Conservation (phyloP, 352 stramenopile species). For the Pythium dissimile region DNA sequence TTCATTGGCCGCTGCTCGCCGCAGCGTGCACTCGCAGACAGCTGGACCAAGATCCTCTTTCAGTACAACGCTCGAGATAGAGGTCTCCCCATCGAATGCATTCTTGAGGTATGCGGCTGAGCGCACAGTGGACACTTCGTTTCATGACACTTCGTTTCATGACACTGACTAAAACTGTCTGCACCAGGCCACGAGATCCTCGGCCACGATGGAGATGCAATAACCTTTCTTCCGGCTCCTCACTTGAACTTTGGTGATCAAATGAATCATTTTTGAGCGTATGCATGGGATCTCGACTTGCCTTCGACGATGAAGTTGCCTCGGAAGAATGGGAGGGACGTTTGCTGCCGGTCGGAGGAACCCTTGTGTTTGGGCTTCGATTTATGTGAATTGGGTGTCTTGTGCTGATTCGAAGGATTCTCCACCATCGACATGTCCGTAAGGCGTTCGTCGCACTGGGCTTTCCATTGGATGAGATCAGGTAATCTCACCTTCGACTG, state of each 20-base stretch:
- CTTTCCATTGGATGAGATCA: constrained; percentile 13
- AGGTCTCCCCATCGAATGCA: constrained; percentile 55
- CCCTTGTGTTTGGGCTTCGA: constrained; percentile 14
- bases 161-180: too few species aligned
- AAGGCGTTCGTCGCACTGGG: constrained; percentile 1
- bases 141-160: not conserved
- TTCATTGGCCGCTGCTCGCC: constrained; percentile 79
- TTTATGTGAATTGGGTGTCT: not conserved
- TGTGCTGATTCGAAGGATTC: not conserved
- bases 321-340: constrained; percentile 58
- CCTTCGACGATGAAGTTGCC: constrained; percentile 62
- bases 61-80: constrained; percentile 66
- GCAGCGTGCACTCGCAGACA: constrained; percentile 79
- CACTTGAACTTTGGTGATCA: not conserved
- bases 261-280: constrained; percentile 9
- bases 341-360: constrained; percentile 10
- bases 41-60: constrained; percentile 88
- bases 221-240: too few species aligned
- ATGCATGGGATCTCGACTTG: constrained; percentile 27
- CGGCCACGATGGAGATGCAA: constrained; percentile 7
- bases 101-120: constrained; percentile 47
- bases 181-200: constrained; percentile 5
- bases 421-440: not conserved
- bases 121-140: not conserved
- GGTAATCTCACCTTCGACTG: constrained; percentile 4